Evolutionary conservation across 768 basidiomycete species (phyloP).

Genomic region (Lactarius deliciosus): DNA sequence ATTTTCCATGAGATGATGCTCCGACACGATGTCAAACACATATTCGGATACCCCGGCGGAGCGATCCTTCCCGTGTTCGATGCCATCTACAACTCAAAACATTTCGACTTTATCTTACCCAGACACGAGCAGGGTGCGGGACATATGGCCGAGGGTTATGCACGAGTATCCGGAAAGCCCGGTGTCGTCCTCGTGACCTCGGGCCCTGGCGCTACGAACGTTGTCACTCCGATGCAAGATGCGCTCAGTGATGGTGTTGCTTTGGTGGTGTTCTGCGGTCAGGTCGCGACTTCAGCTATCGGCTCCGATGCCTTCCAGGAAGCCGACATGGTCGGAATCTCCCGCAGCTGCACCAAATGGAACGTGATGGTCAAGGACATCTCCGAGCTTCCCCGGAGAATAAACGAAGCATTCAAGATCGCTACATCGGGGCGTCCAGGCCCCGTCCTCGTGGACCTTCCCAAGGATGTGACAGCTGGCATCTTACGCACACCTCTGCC

Average conservation of each 20-base stretch:
- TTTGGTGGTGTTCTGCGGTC: constrained; percentile 92
- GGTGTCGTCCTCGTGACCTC: constrained; percentile 98
- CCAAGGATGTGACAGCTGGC: constrained; percentile 97
- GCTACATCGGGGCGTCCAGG: constrained; percentile 96
- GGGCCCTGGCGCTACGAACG: constrained; percentile 97
- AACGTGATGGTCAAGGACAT: constrained; percentile 99
- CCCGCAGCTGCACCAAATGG: constrained; percentile 97
- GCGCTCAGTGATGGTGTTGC: constrained; percentile 93
- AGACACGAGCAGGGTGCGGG: constrained; percentile 98
- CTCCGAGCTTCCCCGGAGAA: constrained; percentile 87
- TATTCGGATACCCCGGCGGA: constrained; percentile 98
- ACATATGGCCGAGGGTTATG: constrained; percentile 99
- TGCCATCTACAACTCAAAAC: constrained; percentile 93
- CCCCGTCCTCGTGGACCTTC: constrained; percentile 95
- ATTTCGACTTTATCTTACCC: constrained; percentile 94
- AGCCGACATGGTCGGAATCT: constrained; percentile 95
- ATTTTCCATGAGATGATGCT: constrained; percentile 99
- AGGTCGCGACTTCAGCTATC: constrained; percentile 98
- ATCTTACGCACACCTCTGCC: constrained; percentile 84
- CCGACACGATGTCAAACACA: constrained; percentile 90
- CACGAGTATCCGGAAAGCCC: constrained; percentile 94
- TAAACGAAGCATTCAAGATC: constrained; percentile 99
- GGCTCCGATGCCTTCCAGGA: constrained; percentile 99
- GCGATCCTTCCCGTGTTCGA: constrained; percentile 99
- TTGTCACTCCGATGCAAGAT: constrained; percentile 97